Evolutionary conservation across 2,329 filamentous ascomycete genomes (phyloP).

Genomic region (Colletotrichum shisoi): DNA sequence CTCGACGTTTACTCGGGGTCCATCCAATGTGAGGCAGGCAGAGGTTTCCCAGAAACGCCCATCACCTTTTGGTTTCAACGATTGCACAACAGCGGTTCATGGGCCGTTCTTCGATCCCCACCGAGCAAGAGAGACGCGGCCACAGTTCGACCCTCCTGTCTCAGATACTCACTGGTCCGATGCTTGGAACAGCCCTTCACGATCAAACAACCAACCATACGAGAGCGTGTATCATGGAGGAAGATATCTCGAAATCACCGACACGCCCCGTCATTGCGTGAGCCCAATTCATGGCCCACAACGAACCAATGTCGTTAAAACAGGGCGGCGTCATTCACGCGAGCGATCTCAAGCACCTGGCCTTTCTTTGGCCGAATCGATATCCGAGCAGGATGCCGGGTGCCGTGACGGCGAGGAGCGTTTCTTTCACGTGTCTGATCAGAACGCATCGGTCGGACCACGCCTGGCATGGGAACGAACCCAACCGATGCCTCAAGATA

Average conservation of each 20-base stretch:
- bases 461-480: background rate
- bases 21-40: too few species aligned
- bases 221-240: background rate
- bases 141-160: background rate
- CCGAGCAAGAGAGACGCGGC: background rate
- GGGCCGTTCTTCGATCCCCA: background rate
- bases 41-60: background rate
- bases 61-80: background rate
- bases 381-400: background rate
- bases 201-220: background rate
- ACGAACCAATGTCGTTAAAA: background rate
- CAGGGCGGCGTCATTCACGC: background rate
- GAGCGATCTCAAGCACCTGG: background rate
- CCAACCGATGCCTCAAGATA: background rate
- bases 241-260: background rate
- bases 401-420: background rate
- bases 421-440: background rate
- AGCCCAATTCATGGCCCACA: background rate
- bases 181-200: background rate
- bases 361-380: background rate
- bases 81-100: background rate
- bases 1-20: background rate
- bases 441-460: background rate
- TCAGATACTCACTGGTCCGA: background rate
- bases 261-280: background rate